Base-by-base conservation (phyloP, 2,329 filamentous ascomycete genomes). In the Fusarium tuaranense region DNA sequence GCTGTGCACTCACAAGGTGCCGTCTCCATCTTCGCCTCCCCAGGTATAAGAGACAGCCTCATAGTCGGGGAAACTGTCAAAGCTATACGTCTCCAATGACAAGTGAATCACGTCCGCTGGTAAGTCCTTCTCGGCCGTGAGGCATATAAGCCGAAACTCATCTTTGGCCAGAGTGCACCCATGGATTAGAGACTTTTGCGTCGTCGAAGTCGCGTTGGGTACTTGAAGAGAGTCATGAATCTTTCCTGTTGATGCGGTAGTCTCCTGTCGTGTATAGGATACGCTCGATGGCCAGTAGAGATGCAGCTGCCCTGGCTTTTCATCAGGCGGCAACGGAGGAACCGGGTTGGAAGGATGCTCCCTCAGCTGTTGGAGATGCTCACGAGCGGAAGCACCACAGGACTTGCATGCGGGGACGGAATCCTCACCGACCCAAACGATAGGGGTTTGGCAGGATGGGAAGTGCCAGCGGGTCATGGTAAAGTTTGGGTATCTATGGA, bases 171-270 rank as follows among this genome's bases (percentile, higher is more conserved):
- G 7, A 13, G 41, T 16, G 41, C 7, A 7, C 4, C 13, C 7
- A 16, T 16, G 3, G 7, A 46, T 22, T 7, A 46, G 20, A 46
- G 41, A 46, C 7, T 16, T 5, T 16, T 46, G 20, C 7, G 13
- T 22, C 20, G 1, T 22, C 1, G 41, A 16, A 9, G 7, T 12
- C 20, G 4, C 5, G 1, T 9, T 8, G 7, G 41, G 4, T 0
- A 46, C 5, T 46, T 16, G 41, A 22, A 46, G 20, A 22, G 3
- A 22, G 7, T 46, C 20, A 3, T 3, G 41, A 16, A 46, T 16
- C 7, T 46, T 13, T 46, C 22, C 7, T 16, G 7, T 0, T 8
- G 16, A 6, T 0, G 4, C 7, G 7, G 20, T 4, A 25, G 13
- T 46, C 20, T 46, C 4, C 1, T 16, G 0, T 16, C 20, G 44